Evolutionary conservation across 75 land plant species (phyloP).

Genomic region (Cryptomeria japonica): DNA sequence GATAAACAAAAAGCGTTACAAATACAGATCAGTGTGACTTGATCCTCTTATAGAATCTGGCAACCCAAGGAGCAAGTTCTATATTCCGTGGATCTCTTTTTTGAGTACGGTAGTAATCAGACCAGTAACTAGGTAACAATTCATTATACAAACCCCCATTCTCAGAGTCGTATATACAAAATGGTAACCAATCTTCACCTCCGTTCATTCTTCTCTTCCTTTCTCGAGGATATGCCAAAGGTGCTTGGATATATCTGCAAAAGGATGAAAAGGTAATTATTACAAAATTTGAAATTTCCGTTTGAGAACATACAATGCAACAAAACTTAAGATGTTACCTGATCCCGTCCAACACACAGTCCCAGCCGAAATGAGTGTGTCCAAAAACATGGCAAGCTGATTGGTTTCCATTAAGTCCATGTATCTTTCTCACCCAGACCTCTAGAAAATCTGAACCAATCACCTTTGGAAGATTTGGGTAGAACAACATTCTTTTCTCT

Average conservation of each 20-base stretch:
- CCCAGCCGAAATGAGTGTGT: constrained; percentile 97
- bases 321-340: constrained; percentile 44
- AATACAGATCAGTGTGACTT: background rate
- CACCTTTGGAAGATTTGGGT: constrained; percentile 90
- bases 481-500: constrained; percentile 92
- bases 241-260: constrained; percentile 90
- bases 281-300: background rate
- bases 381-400: constrained; percentile 91
- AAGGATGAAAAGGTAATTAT: background rate
- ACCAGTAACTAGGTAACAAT: constrained; percentile 70
- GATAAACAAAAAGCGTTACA: background rate
- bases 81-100: constrained; percentile 65
- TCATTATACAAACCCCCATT: constrained; percentile 39
- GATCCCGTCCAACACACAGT: constrained; percentile 77
- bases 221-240: constrained; percentile 87
- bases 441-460: constrained; percentile 84
- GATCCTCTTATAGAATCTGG: constrained; percentile 42
- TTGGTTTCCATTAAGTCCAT: constrained; percentile 54
- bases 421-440: constrained; percentile 66
- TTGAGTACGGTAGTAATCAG: constrained; percentile 64
- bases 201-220: constrained; percentile 73
- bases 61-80: constrained; percentile 91
- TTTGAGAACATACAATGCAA: background rate
- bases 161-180: constrained; percentile 59
- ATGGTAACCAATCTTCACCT: constrained; percentile 78